Evolutionary conservation across 202 grass and related monocot species (phyloP).

Genomic region (Schoenoplectus triqueter): DNA sequence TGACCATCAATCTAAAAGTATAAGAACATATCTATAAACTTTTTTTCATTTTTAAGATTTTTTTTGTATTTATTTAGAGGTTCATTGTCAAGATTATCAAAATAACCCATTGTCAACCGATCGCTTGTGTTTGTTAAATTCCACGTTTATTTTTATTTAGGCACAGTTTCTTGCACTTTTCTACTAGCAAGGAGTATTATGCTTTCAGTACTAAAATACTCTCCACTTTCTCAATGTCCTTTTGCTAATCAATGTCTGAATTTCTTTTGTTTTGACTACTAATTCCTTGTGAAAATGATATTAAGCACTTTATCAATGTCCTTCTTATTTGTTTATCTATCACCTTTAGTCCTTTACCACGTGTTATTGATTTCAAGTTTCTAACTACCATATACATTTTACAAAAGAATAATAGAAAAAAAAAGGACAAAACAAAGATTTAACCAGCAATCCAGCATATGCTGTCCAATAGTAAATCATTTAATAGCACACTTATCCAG

Average conservation of each 20-base stretch:
- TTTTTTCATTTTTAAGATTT: too few species aligned
- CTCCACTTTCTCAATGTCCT: constrained; percentile 16
- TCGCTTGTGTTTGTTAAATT: not conserved
- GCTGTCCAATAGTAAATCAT: not conserved
- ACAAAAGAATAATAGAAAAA: not conserved
- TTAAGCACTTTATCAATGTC: not conserved
- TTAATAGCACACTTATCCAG: not conserved
- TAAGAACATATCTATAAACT: too few species aligned
- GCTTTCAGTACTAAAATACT: constrained; percentile 31
- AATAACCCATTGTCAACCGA: too few species aligned
- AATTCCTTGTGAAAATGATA: not conserved
- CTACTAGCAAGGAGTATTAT: not conserved
- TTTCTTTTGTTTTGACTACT: not conserved
- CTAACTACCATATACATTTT: not conserved
- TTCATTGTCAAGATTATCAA: too few species aligned
- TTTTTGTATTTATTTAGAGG: too few species aligned
- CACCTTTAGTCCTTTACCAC: not conserved
- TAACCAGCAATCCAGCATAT: not conserved
- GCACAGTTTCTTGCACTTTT: not conserved
- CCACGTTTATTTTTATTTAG: constrained; percentile 6
- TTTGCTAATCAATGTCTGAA: constrained; percentile 18
- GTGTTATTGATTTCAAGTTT: not conserved
- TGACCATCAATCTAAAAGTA: too few species aligned
- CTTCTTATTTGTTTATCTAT: not conserved
- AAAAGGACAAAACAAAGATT: not conserved